Evolutionary conservation across 495 filamentous ascomycete species (phyloP), one percentile per base, ranked within the genome.

Genomic region (Clavariopsis aquatica): DNA sequence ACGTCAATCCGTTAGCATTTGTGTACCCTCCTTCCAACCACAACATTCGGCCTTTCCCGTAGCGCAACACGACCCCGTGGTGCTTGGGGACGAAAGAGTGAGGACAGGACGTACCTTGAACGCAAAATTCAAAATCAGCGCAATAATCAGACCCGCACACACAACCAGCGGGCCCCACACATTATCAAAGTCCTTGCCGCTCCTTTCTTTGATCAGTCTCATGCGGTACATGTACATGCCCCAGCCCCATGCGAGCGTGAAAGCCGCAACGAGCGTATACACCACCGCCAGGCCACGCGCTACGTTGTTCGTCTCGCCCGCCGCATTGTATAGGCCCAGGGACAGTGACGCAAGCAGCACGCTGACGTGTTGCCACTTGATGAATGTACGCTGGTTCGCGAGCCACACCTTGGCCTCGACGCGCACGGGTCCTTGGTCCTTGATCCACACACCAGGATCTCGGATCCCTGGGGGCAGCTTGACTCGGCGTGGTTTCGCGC

Each of bases 321-420:
- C 88, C 0, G 94, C 91, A 70, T 93, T 94, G 76, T 92, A 96
- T 29, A 98, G 78, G 43, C 87, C 90, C 24, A 98, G 78, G 2
- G 90, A 89, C 28, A 98, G 75, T 24, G 84, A 85, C 10, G 91
- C 92, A 8, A 98, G 84, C 27, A 98, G 80, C 24, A 98, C 82
- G 56, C 85, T 87, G 66, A 98, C 89, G 72, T 98, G 92, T 75
- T 96, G 89, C 94, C 94, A 98, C 74, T 96, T 96, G 74, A 98
- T 85, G 71, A 96, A 98, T 0, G 94, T 98, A 49, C 94, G 85
- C 78, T 98, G 91, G 73, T 98, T 98, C 52, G 94, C 94, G 34
- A 98, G 88, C 93, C 94, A 98, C 6, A 98, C 93, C 76, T 98
- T 98, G 43, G 90, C 90, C 76, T 98, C 94, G 41, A 98, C 91